These are phyloP conservation scores for Vinca major DNA, from an alignment of 305 asterid species.

Conservation along the genomic window DNA sequence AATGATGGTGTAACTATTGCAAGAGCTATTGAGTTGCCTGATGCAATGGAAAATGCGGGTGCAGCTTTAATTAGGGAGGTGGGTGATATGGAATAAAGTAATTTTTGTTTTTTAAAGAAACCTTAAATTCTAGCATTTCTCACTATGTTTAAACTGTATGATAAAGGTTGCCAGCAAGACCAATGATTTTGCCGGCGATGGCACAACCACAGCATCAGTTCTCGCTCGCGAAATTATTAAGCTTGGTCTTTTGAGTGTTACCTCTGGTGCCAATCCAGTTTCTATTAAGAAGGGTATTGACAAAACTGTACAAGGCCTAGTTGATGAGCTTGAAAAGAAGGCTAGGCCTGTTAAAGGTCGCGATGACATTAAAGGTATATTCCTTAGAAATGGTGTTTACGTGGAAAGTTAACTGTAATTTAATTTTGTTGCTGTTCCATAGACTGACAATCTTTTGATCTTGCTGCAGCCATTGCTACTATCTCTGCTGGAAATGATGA, in stretches of 20 bases:
- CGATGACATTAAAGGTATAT: slow-evolving; percentile 77
- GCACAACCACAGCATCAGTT: slow-evolving; percentile 84
- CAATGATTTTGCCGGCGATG: slow-evolving; percentile 98
- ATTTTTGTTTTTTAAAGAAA: too few species aligned
- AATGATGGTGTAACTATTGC: slow-evolving; percentile 97
- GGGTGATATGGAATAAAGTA: slow-evolving; percentile 6
- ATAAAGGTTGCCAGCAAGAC: slow-evolving; percentile 97
- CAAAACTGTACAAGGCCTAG: slow-evolving; percentile 64
- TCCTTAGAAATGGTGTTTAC: background rate
- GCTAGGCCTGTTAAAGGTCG: slow-evolving; percentile 95
- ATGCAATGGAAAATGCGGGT: slow-evolving; percentile 97
- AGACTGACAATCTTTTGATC: background rate
- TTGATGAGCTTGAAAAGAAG: slow-evolving; percentile 74
- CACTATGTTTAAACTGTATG: slow-evolving; percentile 15
- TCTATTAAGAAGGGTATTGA: slow-evolving; percentile 89
- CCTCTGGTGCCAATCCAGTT: slow-evolving; percentile 96
- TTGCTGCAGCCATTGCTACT: slow-evolving; percentile 68
- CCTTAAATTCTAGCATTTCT: background rate
- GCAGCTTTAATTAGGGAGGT: slow-evolving; percentile 98
- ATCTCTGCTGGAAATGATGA: slow-evolving; percentile 98
- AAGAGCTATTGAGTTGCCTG: slow-evolving; percentile 81
- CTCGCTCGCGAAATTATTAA: slow-evolving; percentile 94
- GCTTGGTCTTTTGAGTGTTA: slow-evolving; percentile 81
- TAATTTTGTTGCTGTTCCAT: background rate
- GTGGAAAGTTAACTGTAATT: background rate